phyloP scores from a whole-genome alignment of 2,329 filamentous ascomycete genomes.

The Colletotrichum costaricense region DNA sequence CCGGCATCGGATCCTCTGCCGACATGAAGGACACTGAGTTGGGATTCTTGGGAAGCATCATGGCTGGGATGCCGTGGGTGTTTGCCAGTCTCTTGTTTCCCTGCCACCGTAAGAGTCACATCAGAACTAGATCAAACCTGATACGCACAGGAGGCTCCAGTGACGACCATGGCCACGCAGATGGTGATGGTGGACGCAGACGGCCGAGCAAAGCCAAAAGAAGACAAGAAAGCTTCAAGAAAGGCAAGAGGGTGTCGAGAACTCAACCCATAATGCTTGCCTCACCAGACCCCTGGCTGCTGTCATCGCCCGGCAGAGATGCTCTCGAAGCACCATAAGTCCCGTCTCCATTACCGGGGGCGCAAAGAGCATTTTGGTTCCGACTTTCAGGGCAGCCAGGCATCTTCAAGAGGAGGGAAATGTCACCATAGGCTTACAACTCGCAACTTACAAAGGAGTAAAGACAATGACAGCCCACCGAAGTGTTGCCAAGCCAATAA shows the following conservation, averaged over 20 bases:
- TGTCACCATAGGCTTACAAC: not conserved
- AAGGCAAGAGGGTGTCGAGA: not conserved
- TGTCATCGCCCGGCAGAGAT: not conserved
- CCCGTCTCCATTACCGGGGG: not conserved
- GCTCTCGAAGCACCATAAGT: not conserved
- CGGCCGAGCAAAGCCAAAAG: not conserved
- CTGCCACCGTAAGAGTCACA: constrained; percentile 17
- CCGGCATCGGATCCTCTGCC: constrained; percentile 12
- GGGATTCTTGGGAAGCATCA: not conserved
- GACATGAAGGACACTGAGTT: not conserved
- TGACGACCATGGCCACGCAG: not conserved
- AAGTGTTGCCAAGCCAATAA: constrained; percentile 33
- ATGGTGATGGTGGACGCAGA: not conserved
- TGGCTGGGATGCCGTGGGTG: no score
- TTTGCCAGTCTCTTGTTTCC: not conserved
- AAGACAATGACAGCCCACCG: not conserved
- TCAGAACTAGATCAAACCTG: constrained; percentile 1
- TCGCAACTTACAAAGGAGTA: not conserved
- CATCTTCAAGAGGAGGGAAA: not conserved
- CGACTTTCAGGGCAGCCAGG: not conserved
- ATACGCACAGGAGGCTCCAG: not conserved
- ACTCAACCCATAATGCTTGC: not conserved
- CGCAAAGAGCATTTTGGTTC: not conserved
- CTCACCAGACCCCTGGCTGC: constrained; percentile 1
- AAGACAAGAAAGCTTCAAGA: not conserved